phyloP scores from a whole-genome alignment of 768 basidiomycete species.

The Hortiboletus flavorubellus region DNA sequence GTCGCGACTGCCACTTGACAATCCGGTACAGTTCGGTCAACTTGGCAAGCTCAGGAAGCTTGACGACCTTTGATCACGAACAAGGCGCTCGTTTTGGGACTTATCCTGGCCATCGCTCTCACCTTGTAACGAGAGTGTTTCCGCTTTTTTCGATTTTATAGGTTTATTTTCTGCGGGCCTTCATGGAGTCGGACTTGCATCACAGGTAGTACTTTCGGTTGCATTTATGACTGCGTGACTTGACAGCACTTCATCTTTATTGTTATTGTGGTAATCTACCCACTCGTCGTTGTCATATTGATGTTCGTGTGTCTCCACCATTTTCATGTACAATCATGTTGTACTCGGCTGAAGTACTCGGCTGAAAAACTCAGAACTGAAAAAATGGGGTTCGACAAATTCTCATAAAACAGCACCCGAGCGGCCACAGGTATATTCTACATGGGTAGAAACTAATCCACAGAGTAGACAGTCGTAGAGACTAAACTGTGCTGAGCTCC shows the following conservation, averaged over 20 bases:
- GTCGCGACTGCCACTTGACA: conserved; percentile 37
- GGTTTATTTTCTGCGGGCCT: background rate
- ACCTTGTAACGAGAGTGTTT: background rate
- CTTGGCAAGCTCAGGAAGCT: background rate
- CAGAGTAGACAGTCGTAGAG: background rate
- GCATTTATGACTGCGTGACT: background rate
- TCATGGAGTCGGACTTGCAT: conserved; percentile 1
- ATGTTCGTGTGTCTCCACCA: background rate
- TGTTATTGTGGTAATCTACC: background rate
- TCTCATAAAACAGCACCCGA: background rate
- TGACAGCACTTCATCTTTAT: background rate
- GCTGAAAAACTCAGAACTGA: no score
- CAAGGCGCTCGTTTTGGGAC: background rate
- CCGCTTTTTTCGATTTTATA: no score
- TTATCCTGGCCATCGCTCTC: background rate
- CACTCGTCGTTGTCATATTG: background rate
- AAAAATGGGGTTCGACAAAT: no score
- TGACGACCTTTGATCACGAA: background rate
- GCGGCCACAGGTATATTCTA: background rate
- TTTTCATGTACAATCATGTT: background rate
- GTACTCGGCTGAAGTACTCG: background rate
- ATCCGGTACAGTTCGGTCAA: background rate
- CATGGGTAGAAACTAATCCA: background rate
- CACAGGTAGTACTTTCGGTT: background rate
- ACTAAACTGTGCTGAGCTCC: conserved; percentile 55